phyloP scores from a whole-genome alignment of 495 filamentous ascomycete species.

The Aspergillus bridgeri region DNA sequence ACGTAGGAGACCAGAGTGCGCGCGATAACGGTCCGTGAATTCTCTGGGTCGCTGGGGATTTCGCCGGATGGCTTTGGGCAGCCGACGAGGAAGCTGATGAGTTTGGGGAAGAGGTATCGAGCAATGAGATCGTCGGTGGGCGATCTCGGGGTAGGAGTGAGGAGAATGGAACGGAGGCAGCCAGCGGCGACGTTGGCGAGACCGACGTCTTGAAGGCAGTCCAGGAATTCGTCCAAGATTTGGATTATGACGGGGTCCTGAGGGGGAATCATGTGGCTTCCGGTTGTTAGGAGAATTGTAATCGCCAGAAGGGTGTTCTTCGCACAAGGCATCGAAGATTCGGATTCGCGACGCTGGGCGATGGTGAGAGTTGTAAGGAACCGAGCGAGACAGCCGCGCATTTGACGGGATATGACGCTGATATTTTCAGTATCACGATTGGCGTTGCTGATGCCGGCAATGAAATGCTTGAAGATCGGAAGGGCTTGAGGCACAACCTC shows the following conservation, averaged over 20 bases:
- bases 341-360: conserved; percentile 77
- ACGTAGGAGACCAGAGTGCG: conserved; percentile 73
- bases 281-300: conserved; percentile 83
- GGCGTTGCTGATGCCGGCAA: conserved; percentile 63
- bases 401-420: conserved; percentile 45
- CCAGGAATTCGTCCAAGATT: conserved; percentile 72
- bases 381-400: conserved; percentile 71
- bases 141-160: conserved; percentile 61
- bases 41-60: conserved; percentile 66
- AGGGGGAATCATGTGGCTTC: conserved; percentile 65
- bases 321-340: conserved; percentile 79
- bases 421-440: conserved; percentile 27
- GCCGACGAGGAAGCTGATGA: conserved; percentile 70
- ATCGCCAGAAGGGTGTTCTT: conserved; percentile 87
- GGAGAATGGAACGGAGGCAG: conserved; percentile 79
- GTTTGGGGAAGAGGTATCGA: conserved; percentile 68
- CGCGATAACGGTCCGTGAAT: conserved; percentile 61
- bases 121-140: conserved; percentile 69
- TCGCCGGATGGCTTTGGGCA: conserved; percentile 52
- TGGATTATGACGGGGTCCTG: conserved; percentile 65
- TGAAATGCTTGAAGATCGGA: conserved; percentile 87
- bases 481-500: conserved; percentile 86
- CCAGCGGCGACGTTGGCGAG: conserved; percentile 81
- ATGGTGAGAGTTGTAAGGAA: conserved; percentile 78
- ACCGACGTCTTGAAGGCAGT: conserved; percentile 77